Evolutionary conservation across 2,329 filamentous ascomycete species (phyloP).

Genomic region (Leptographium radiaticola): DNA sequence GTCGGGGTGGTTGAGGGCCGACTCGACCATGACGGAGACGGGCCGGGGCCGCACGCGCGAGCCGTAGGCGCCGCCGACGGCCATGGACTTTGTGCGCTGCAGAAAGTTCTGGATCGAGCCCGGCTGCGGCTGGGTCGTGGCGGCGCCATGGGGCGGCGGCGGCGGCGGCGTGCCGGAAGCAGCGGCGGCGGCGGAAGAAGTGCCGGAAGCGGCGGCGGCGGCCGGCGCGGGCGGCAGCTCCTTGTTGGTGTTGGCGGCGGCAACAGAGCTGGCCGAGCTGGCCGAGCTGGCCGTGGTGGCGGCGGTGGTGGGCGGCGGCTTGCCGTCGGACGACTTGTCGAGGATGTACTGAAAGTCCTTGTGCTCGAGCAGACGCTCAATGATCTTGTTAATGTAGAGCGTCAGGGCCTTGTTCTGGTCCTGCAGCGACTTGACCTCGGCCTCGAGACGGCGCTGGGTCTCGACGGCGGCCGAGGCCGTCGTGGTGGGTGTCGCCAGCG

Average conservation of each 20-base stretch:
- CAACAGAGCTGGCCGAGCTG: constrained; percentile 43
- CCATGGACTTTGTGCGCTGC: constrained; percentile 49
- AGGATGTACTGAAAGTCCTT: constrained; percentile 91
- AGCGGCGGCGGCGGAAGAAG: constrained; percentile 32
- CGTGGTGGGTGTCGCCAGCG: neutral
- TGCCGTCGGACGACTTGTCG: constrained; percentile 59
- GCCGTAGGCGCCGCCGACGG: constrained; percentile 23
- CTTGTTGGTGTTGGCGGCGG: constrained; percentile 51
- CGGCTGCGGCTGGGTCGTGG: constrained; percentile 39
- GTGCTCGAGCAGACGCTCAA: constrained; percentile 85
- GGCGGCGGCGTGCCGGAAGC: neutral
- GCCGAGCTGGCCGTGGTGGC: constrained; percentile 43
- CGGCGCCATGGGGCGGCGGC: no score
- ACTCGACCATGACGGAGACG: constrained; percentile 38
- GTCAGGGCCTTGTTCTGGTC: constrained; percentile 96
- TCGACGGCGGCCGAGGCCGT: constrained; percentile 18
- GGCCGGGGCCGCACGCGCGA: constrained; percentile 34
- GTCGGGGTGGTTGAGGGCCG: constrained; percentile 46
- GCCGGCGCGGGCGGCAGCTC: constrained; percentile 68
- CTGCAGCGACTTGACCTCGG: constrained; percentile 65
- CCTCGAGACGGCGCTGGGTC: constrained; percentile 55
- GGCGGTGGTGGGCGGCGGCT: constrained; percentile 51
- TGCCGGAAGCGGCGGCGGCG: constrained; percentile 9
- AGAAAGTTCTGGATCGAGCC: constrained; percentile 39
- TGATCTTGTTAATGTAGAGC: constrained; percentile 98